These are phyloP conservation scores for Solanum acaule DNA, from an alignment of 257 asterid species.

Conservation along the genomic window DNA sequence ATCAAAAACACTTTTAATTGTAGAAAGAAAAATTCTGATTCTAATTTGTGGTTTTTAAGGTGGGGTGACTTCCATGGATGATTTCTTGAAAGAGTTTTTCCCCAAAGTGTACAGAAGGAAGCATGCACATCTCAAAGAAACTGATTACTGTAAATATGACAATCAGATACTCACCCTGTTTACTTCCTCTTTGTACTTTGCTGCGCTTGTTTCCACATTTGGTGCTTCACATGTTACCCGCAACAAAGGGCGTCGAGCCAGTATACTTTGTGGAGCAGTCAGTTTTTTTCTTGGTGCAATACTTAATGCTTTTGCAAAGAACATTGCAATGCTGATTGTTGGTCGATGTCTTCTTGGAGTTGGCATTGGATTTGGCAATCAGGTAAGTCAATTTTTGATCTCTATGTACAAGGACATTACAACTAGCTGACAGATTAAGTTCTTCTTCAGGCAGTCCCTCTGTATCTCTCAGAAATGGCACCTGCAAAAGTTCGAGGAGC, in stretches of 20 bases:
- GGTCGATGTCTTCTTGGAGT: conserved; percentile 72
- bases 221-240: conserved; percentile 63
- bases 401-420: not conserved
- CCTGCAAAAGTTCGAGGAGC: conserved; percentile 57
- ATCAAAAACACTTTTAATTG: not conserved
- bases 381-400: conserved; percentile 17
- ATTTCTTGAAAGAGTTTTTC: conserved; percentile 61
- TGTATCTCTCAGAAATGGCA: conserved; percentile 62
- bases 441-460: conserved; percentile 45
- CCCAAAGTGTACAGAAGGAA: conserved; percentile 49
- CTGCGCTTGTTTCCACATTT: conserved; percentile 58
- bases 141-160: conserved; percentile 76
- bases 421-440: not conserved
- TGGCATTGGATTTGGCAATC: conserved; percentile 86
- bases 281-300: conserved; percentile 60
- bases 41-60: conserved; percentile 24
- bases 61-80: conserved; percentile 84
- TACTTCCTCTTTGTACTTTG: conserved; percentile 68
- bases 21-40: not conserved
- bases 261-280: conserved; percentile 59
- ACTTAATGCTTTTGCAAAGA: conserved; percentile 47
- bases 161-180: conserved; percentile 69
- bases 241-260: conserved; percentile 43
- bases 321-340: conserved; percentile 52
- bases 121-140: conserved; percentile 34